Percentiles rank a stretch among this genome's conserved stretches.
phyloP scores from a whole-genome alignment of 2,329 filamentous ascomycete species.

The Pseudogymnoascus sp. region DNA sequence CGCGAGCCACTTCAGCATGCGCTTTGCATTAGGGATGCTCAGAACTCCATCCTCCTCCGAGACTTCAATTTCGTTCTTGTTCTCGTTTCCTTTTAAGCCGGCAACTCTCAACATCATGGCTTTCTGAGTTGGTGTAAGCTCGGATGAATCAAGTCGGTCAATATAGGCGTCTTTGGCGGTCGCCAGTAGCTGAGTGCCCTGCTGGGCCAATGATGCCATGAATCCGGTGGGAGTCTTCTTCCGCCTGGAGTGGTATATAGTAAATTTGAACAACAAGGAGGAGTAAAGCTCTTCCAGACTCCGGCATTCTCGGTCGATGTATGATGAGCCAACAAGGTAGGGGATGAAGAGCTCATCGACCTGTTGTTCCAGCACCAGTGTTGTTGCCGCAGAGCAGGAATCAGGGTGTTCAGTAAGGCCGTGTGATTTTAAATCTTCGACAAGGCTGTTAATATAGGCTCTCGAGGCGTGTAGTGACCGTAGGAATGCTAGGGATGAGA shows the following conservation, averaged over 20 bases:
- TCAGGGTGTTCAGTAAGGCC: constrained; percentile 94
- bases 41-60: constrained; percentile 82
- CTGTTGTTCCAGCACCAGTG: constrained; percentile 66
- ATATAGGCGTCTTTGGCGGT: constrained; percentile 88
- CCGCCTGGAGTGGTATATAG: constrained; percentile 81
- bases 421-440: constrained; percentile 90
- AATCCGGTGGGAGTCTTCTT: constrained; percentile 88
- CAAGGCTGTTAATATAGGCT: constrained; percentile 76
- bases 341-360: constrained; percentile 72
- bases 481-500: constrained; percentile 87
- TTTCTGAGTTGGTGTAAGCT: constrained; percentile 81
- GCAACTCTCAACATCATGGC: constrained; percentile 85
- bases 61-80: constrained; percentile 81
- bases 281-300: constrained; percentile 77
- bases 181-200: constrained; percentile 79
- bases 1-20: constrained; percentile 96
- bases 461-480: constrained; percentile 85
- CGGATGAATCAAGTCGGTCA: constrained; percentile 78
- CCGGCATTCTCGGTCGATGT: constrained; percentile 62
- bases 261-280: constrained; percentile 91
- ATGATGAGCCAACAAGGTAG: constrained; percentile 61
- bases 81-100: constrained; percentile 67
- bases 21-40: constrained; percentile 80
- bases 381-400: constrained; percentile 76
- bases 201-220: constrained; percentile 84